Percentiles rank a stretch among this genome's conserved stretches.
phyloP scores from a whole-genome alignment of 257 asterid species.

The Solanum verrucosum region DNA sequence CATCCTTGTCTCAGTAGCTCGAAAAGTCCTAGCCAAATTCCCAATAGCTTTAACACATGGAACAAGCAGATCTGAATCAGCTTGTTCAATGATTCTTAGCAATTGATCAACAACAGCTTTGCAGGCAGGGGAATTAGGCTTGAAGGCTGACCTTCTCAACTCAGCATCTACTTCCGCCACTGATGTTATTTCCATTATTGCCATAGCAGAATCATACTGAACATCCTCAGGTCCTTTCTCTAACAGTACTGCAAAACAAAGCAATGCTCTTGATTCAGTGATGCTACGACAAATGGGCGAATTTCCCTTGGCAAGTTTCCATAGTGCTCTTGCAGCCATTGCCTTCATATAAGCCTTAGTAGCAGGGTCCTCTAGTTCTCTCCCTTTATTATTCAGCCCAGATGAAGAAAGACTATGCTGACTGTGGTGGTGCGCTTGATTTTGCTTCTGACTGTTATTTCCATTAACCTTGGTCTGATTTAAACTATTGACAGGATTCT shows the following conservation, averaged over 20 bases:
- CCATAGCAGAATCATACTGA: conserved; percentile 13
- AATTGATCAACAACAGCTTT: conserved; percentile 63
- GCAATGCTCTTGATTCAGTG: conserved; percentile 18
- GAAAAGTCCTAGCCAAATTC: conserved; percentile 54
- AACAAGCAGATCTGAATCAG: conserved; percentile 35
- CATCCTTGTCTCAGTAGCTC: conserved; percentile 61
- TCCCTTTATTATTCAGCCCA: conserved; percentile 5
- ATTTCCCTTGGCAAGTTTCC: conserved; percentile 16
- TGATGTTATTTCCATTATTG: conserved; percentile 57
- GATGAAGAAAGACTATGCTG: conserved; percentile 5
- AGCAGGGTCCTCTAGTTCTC: conserved; percentile 18
- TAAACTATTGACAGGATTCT: neutral
- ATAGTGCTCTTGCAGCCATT: conserved; percentile 19
- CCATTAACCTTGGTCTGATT: conserved; percentile 2
- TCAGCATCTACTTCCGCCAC: conserved; percentile 60
- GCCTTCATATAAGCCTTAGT: conserved; percentile 18
- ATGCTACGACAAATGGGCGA: conserved; percentile 15
- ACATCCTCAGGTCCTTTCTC: conserved; percentile 15
- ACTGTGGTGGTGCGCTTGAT: conserved; percentile 5
- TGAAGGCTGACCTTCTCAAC: conserved; percentile 50
- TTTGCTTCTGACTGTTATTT: conserved; percentile 1
- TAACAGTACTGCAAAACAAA: conserved; percentile 15
- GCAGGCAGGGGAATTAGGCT: conserved; percentile 70
- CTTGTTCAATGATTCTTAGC: conserved; percentile 28
- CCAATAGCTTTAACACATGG: conserved; percentile 61